Base-by-base conservation (phyloP, 352 stramenopile genomes). In the Elongisporangium anandrum region DNA sequence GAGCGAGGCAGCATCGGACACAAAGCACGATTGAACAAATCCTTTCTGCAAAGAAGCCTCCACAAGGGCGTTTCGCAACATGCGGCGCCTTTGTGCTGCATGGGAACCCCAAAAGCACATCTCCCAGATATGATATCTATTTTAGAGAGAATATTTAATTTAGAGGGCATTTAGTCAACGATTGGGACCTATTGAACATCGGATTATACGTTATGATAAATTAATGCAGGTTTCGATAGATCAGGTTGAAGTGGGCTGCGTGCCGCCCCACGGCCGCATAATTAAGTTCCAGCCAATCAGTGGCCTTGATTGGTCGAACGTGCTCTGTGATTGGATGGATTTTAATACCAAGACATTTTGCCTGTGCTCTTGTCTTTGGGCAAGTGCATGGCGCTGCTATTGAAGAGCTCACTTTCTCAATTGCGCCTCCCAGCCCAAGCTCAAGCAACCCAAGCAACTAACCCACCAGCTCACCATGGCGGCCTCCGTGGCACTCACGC, bases 401-500 rank as follows among this genome's bases (percentile, higher is more conserved):
- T 55, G 26, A 54, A 54, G 56, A 21, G 45, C 23, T 62, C 69
- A 76, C 54, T 71, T 59, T 45, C 34, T 23, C 64, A 73, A 55
- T 29, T 55, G 39, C 57, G 29, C 9, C 29, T 41, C 13, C n/a
- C n/a, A n/a, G n/a, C n/a, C n/a, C 29, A 49, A 71, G 51, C 21
- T 39, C 65, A 60, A 72, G 39, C 58, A 61, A 58, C 4, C 50
- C 53, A 59, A 62, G 29, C 20, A 19, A 17, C 26, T 52, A 60
- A 34, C n/a, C 45, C 50, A 38, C 52, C 45, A 23, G 12, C 16
- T 50, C 45, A 60, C 50, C 0, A 83, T 81, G 75, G 68, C 71
- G 23, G 77, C 75, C 17, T 41, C 29, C 13, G 81, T 84, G 75
- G 70, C 76, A 52, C 71, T 77, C 57, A 72, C 67, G 53, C 56